Conservation (phyloP, 768 basidiomycete genomes). For the Hydnomerulius pinastri region DNA sequence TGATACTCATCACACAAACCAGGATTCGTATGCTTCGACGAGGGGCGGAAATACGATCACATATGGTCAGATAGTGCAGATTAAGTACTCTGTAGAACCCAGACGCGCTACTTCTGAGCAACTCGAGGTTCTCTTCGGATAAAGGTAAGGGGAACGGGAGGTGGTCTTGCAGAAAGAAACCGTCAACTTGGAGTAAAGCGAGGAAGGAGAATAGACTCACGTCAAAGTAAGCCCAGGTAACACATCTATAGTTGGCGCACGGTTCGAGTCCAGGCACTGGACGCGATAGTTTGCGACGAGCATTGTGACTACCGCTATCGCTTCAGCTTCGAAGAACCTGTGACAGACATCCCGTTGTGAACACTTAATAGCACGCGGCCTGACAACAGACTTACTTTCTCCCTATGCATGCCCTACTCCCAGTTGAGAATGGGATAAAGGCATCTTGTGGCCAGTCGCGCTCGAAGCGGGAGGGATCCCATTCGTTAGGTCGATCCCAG, state of each 20-base stretch:
- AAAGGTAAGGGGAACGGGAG: neutral
- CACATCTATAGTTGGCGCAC: neutral
- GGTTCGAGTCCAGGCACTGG: constrained; percentile 46
- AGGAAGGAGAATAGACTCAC: neutral
- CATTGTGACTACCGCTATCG: constrained; percentile 50
- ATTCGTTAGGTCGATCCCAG: constrained; percentile 37
- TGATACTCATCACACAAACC: no score
- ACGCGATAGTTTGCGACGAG: constrained; percentile 50
- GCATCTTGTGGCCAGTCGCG: constrained; percentile 56
- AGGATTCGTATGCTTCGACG: no score
- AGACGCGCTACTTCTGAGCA: no score
- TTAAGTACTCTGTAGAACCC: no score
- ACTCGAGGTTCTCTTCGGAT: neutral
- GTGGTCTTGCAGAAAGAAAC: neutral
- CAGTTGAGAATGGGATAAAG: constrained; percentile 42
- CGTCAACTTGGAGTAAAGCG: neutral
- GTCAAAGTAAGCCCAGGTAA: neutral
- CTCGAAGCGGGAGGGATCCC: constrained; percentile 48
- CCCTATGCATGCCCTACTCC: constrained; percentile 46
- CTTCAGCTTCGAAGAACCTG: constrained; percentile 54
- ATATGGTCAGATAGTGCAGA: no score
- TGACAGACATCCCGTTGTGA: neutral
- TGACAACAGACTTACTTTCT: constrained; percentile 32
- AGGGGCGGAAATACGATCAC: no score
- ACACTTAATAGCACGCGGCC: neutral